Conservation (phyloP, 768 basidiomycete genomes). For the Kwoniella bestiolae region DNA sequence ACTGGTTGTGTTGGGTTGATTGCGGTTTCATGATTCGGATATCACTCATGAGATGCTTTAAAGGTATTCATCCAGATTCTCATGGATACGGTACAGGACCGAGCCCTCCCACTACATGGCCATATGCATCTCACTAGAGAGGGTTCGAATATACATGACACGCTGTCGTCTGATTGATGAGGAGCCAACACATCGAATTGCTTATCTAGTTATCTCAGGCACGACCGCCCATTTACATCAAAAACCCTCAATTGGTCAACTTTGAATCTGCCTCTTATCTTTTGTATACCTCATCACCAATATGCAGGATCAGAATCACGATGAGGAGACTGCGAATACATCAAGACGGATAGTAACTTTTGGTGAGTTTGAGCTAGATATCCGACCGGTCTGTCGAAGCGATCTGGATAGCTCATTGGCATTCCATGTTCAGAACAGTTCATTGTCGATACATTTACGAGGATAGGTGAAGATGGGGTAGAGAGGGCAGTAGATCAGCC, state of each 20-base stretch:
- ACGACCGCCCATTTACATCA: background rate
- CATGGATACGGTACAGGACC: too few species aligned
- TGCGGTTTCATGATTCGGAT: too few species aligned
- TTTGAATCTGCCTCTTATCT: background rate
- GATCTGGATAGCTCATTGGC: background rate
- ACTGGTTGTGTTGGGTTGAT: too few species aligned
- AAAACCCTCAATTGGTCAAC: background rate
- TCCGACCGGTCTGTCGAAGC: background rate
- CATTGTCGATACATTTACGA: conserved; percentile 47
- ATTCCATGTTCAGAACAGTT: conserved; percentile 41
- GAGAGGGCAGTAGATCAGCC: conserved; percentile 32
- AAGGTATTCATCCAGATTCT: too few species aligned
- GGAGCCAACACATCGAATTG: background rate
- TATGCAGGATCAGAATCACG: background rate
- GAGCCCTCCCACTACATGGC: too few species aligned
- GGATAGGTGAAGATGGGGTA: conserved; percentile 32
- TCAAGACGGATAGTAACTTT: conserved; percentile 9
- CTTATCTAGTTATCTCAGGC: conserved; percentile 3
- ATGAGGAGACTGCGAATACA: background rate
- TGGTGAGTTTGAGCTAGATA: background rate
- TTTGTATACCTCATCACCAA: background rate
- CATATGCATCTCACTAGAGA: background rate
- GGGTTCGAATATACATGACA: background rate
- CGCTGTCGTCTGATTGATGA: background rate
- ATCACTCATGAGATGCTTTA: too few species aligned